Conservation (phyloP, 2,329 filamentous ascomycete species). For the Paraphoma chrysanthemicola region DNA sequence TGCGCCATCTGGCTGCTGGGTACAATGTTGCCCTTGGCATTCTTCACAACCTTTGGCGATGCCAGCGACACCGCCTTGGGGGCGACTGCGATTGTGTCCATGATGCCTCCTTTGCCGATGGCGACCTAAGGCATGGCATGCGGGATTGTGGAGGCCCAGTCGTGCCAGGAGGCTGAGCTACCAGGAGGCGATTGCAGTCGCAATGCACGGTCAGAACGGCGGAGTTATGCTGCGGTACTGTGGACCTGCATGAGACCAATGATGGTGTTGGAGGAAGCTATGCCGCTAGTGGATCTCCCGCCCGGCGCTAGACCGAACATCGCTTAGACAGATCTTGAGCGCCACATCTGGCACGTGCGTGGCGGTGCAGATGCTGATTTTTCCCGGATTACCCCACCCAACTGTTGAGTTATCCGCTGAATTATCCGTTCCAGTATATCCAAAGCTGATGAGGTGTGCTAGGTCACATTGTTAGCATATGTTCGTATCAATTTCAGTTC, state of each 20-base stretch:
- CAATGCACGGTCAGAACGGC: conserved; percentile 14
- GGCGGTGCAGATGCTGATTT: neutral
- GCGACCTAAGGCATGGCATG: conserved; percentile 23
- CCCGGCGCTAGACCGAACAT: neutral
- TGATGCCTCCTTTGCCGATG: conserved; percentile 21
- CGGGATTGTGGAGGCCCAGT: no score
- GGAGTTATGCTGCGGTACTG: conserved; percentile 26
- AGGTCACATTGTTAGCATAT: neutral
- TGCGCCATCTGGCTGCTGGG: conserved; percentile 49
- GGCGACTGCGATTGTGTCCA: conserved; percentile 50
- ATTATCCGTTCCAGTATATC: no score
- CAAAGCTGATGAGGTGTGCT: neutral
- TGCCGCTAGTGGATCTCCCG: conserved; percentile 33
- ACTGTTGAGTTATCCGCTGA: neutral
- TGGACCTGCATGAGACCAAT: conserved; percentile 43
- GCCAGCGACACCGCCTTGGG: conserved; percentile 50
- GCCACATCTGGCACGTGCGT: neutral
- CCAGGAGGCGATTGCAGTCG: neutral
- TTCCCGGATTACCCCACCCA: neutral
- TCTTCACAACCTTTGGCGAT: conserved; percentile 54
- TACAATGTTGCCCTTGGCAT: conserved; percentile 49
- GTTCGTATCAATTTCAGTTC: neutral
- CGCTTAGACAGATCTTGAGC: neutral
- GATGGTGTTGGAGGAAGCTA: conserved; percentile 22
- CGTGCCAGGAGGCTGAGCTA: neutral